Evolutionary conservation across 768 basidiomycete genomes (phyloP).

Genomic region (Amanita exitialis): DNA sequence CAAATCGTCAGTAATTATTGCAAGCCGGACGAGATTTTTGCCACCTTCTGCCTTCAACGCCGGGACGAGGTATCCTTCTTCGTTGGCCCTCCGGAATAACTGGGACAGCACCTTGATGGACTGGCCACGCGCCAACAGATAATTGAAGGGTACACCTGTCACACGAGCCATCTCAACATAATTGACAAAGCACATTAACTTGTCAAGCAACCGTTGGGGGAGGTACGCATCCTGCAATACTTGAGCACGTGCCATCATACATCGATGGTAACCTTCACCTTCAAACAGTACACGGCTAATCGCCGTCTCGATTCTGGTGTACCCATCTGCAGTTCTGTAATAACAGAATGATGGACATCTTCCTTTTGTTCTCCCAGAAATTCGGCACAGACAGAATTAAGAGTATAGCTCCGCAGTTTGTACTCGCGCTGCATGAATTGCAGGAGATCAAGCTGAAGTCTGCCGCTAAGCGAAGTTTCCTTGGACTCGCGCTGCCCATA

Average conservation of each 20-base stretch:
- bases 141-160: conserved; percentile 99
- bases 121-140: conserved; percentile 85
- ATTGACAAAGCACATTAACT: conserved; percentile 98
- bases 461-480: conserved; percentile 82
- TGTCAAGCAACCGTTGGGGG: conserved; percentile 92
- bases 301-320: conserved; percentile 88
- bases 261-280: conserved; percentile 37
- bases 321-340: conserved; percentile 96
- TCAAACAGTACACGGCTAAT: conserved; percentile 94
- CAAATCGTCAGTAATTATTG: neutral
- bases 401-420: conserved; percentile 92
- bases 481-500: conserved; percentile 97
- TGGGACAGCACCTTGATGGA: conserved; percentile 99
- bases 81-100: conserved; percentile 86
- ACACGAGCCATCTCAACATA: conserved; percentile 99
- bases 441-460: conserved; percentile 90
- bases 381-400: conserved; percentile 96
- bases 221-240: conserved; percentile 84
- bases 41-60: conserved; percentile 76
- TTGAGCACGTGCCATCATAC: neutral
- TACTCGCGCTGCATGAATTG: conserved; percentile 99
- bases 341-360: conserved; percentile 97
- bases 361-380: conserved; percentile 99
- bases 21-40: conserved; percentile 4
- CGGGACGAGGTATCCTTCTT: conserved; percentile 86